Base-by-base conservation (phyloP, 2,329 filamentous ascomycete species). In the Hymenoscyphus occultus region DNA sequence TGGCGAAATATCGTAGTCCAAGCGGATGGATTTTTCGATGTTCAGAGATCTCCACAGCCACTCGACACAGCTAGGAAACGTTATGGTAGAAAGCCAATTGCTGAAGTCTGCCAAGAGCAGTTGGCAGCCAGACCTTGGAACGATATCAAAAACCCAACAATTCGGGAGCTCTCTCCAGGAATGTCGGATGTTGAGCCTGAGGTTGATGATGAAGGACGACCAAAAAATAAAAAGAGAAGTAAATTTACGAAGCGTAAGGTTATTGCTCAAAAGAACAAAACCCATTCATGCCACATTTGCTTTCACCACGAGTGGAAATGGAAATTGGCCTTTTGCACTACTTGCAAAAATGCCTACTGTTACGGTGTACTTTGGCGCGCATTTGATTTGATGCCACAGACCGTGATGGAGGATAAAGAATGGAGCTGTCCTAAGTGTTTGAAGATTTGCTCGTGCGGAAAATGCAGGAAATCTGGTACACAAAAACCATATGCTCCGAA, bases 81-180 rank as follows among this genome's bases (percentile, higher is more conserved):
- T 58, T 78, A 86, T 6, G 85, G 84, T 16, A 93, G 89, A 76
- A 96, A 93, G 74, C 90, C 93, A 0, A 81, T 96, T 7, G 94
- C 94, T 5, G 90, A 97, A 72, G 88, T 98, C n/a, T 98, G 93
- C 75, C 94, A 97, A 76, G 91, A 96, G 70, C 92, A 97, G 71
- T 80, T 98, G 16, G 87, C 85, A 68, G 80, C 84, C 62, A 85
- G 95, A 40, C 93, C 94, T 0, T 97, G 89, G 83, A 89, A 90
- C 22, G 92, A 97, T 72, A 88, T 93, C 59, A 90, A 86, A 9
- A 72, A 73, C 28, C 69, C 71, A 51, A 67, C 61, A 3, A 60
- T 63, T 13, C 66, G 65, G 19, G 69, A 72, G 19, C 67, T 67
- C 3, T 70, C 69, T 45, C 71, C 79, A 6, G 78, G 78, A 40